Conservation (phyloP, 225 moss, liverwort and hornwort genomes). For the Bryoerythrophyllum caledonicum region DNA sequence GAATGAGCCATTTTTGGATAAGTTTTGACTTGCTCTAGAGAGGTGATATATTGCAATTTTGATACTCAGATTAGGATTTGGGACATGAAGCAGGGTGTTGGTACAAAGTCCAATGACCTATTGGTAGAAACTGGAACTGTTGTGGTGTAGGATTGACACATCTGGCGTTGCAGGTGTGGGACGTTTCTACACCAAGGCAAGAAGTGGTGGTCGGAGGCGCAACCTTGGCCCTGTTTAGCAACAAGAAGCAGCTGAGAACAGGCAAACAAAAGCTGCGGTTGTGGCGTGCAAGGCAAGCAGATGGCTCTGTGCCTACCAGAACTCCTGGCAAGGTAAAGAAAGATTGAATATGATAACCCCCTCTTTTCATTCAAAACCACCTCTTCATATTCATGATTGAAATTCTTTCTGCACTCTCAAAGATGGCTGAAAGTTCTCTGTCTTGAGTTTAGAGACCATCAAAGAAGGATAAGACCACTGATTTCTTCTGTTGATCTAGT, state of each 20-base stretch:
- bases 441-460: no score
- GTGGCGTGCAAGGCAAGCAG: conserved; percentile 70
- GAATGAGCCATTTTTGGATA: no score
- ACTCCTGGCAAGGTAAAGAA: conserved; percentile 70
- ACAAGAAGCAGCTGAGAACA: conserved; percentile 77
- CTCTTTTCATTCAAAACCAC: no score
- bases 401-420: no score
- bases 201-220: conserved; percentile 79
- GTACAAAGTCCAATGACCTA: not conserved
- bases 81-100: not conserved
- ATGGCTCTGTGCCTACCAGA: conserved; percentile 60
- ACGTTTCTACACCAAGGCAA: conserved; percentile 77
- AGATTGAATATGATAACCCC: no score
- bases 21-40: no score
- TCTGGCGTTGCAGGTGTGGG: conserved; percentile 60
- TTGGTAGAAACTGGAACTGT: not conserved
- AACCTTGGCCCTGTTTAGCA: conserved; percentile 73
- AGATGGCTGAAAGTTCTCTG: no score
- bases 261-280: conserved; percentile 80
- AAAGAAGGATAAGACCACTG: no score
- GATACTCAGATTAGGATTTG: no score
- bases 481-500: no score
- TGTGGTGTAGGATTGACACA: conserved; percentile 7
- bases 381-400: no score
- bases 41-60: no score